phyloP scores from a whole-genome alignment of 108 stramenopile genomes.

The Epipyxis sp. region DNA sequence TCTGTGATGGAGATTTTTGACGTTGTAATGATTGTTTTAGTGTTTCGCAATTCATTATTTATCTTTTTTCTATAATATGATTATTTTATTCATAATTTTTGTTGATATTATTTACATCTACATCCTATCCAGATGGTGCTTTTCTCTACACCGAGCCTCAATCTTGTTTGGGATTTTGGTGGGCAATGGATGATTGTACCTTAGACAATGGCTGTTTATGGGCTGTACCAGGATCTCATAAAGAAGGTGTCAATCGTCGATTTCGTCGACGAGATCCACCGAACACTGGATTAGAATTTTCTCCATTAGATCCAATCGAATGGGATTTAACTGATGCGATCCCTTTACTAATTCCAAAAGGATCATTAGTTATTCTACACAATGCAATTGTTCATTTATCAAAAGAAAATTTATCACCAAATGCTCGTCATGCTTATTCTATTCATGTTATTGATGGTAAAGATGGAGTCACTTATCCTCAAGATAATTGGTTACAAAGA shows the following conservation, averaged over 20 bases:
- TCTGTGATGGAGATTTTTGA: too few relatives aligned
- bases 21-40: too few relatives aligned
- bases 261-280: slow-evolving; percentile 34
- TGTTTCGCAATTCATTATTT: too few relatives aligned
- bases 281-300: slow-evolving; percentile 43
- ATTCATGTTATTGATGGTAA: slow-evolving; percentile 57
- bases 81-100: too few relatives aligned
- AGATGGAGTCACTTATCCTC: slow-evolving; percentile 43
- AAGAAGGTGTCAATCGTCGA: slow-evolving; percentile 42
- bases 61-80: too few relatives aligned
- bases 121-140: too few relatives aligned
- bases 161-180: slow-evolving; percentile 52
- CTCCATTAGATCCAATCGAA: slow-evolving; percentile 37
- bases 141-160: slow-evolving; percentile 59
- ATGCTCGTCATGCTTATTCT: slow-evolving; percentile 52
- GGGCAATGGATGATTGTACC: slow-evolving; percentile 53
- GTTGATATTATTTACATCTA: too few relatives aligned
- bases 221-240: slow-evolving; percentile 54
- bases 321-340: slow-evolving; percentile 43
- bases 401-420: slow-evolving; percentile 38
- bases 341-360: slow-evolving; percentile 47
- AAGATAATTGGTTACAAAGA: slow-evolving; percentile 56
- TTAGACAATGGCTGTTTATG: slow-evolving; percentile 51
- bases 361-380: slow-evolving; percentile 51
- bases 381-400: slow-evolving; percentile 53